Conservation (phyloP, 2,329 filamentous ascomycete species). For the Neopestalotiopsis rosae region DNA sequence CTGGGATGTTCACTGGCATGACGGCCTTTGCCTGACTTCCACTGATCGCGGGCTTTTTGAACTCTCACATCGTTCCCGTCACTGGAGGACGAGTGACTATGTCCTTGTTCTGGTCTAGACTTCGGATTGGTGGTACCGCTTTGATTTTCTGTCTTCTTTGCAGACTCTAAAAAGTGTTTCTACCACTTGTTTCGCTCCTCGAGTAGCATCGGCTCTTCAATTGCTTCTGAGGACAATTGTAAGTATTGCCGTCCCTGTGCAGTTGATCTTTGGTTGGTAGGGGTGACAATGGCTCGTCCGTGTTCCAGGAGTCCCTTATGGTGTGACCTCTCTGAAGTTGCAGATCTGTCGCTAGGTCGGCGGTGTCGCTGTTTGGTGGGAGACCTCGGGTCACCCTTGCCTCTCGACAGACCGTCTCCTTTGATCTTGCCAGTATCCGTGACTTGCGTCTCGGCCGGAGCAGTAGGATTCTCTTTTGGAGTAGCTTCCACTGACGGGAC, state of each 20-base stretch:
- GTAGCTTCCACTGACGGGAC: background rate
- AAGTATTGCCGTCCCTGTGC: background rate
- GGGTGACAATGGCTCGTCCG: background rate
- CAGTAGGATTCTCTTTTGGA: background rate
- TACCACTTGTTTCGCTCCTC: conserved; percentile 16
- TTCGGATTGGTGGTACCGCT: background rate
- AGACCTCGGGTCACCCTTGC: background rate
- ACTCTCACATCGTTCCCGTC: conserved; percentile 1
- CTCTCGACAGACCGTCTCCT: background rate
- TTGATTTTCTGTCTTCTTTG: conserved; percentile 13
- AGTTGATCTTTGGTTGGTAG: conserved; percentile 1
- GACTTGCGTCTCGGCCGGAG: background rate
- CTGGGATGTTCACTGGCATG: conserved; percentile 12
- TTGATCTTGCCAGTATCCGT: background rate
- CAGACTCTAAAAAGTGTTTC: conserved; percentile 18
- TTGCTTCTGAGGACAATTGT: background rate
- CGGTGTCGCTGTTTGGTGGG: background rate
- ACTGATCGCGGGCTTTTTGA: background rate
- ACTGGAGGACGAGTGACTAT: background rate
- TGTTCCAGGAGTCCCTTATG: background rate
- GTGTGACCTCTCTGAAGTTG: background rate
- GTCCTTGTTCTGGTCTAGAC: background rate
- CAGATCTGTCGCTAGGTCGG: background rate
- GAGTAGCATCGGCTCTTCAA: background rate
- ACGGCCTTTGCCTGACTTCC: conserved; percentile 19